Percentiles rank a stretch among this genome's conserved stretches.
phyloP scores from a whole-genome alignment of 345 rosid species.

The Reutealis trisperma region DNA sequence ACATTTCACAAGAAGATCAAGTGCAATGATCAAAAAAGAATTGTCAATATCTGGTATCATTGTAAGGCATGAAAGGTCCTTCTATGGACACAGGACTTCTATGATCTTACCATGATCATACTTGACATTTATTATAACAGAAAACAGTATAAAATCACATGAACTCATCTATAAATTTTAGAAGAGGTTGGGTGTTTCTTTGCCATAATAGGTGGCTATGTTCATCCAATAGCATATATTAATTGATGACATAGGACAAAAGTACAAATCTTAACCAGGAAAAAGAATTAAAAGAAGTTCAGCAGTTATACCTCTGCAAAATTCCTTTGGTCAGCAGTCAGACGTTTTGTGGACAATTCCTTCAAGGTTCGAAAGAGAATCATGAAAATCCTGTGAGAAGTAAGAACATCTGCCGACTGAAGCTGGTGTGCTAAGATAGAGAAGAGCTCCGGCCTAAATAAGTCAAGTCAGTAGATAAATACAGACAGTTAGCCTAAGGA shows the following conservation, averaged over 20 bases:
- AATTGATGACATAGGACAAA: background rate
- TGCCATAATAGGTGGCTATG: background rate
- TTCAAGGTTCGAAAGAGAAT: constrained; percentile 86
- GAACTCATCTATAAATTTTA: background rate
- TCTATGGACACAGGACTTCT: background rate
- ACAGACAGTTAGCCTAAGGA: constrained; percentile 15
- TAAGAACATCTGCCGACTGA: constrained; percentile 73
- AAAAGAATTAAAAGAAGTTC: background rate
- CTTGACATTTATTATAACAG: background rate
- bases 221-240: background rate
- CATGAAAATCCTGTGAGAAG: constrained; percentile 90
- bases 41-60: background rate
- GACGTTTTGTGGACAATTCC: constrained; percentile 93
- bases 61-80: background rate
- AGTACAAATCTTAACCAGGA: background rate
- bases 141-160: background rate
- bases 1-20: background rate
- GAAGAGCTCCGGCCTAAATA: constrained; percentile 83
- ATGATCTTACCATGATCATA: background rate
- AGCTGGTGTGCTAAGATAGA: constrained; percentile 79
- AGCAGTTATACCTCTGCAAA: constrained; percentile 64
- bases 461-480: constrained; percentile 28
- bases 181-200: background rate
- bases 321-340: constrained; percentile 77
- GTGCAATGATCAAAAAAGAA: background rate